Evolutionary conservation across 2,329 filamentous ascomycete species (phyloP).

Genomic region (Fusarium sp.): DNA sequence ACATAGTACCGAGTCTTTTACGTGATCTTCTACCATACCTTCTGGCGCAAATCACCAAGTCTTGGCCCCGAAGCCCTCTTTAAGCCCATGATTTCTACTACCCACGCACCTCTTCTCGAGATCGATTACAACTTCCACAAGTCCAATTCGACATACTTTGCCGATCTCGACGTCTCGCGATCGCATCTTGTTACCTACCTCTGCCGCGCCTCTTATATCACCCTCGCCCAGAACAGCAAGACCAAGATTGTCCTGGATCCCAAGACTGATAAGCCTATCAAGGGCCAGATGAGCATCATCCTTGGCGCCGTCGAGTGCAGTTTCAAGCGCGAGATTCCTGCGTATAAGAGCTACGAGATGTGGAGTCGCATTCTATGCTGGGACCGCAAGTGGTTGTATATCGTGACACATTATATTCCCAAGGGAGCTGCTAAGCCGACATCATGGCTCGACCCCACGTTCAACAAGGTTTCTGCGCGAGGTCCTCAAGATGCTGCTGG

Average conservation of each 20-base stretch:
- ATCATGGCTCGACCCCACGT: constrained; percentile 63
- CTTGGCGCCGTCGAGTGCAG: constrained; percentile 80
- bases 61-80: constrained; percentile 76
- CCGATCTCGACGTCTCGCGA: constrained; percentile 85
- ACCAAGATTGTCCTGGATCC: constrained; percentile 65
- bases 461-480: constrained; percentile 57
- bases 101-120: constrained; percentile 78
- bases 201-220: constrained; percentile 68
- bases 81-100: constrained; percentile 74
- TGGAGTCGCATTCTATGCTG: constrained; percentile 78
- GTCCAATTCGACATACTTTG: constrained; percentile 87
- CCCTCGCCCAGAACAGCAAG: constrained; percentile 61
- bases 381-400: constrained; percentile 86
- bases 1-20: constrained; percentile 69
- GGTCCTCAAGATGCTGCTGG: constrained; percentile 53
- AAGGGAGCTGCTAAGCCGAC: constrained; percentile 68
- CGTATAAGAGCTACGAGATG: constrained; percentile 78
- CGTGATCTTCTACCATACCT: constrained; percentile 66
- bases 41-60: constrained; percentile 61
- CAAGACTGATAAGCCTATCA: constrained; percentile 61
- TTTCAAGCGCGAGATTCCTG: constrained; percentile 79
- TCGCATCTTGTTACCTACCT: constrained; percentile 82
- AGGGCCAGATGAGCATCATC: constrained; percentile 70
- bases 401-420: constrained; percentile 79
- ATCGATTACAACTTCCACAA: constrained; percentile 91